These are phyloP conservation scores for Xylaria flabelliformis DNA, from an alignment of 495 filamentous ascomycete genomes.

Conservation along the genomic window DNA sequence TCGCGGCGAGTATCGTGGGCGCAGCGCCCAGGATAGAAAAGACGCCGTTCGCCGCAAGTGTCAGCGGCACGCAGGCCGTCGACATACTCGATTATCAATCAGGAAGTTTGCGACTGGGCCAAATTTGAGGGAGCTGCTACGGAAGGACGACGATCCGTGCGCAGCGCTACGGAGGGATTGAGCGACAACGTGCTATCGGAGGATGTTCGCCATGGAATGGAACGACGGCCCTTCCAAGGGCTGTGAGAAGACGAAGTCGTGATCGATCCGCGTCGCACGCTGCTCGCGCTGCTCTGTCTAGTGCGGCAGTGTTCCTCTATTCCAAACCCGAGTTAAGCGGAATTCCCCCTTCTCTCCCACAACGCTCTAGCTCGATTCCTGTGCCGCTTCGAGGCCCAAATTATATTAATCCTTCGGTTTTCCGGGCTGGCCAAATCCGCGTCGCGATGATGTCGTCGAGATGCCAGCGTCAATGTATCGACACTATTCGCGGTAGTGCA, in stretches of 20 bases:
- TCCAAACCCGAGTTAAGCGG: not conserved
- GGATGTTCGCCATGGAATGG: slow-evolving; percentile 41
- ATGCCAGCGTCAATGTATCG: not conserved
- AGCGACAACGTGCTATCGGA: slow-evolving; percentile 34
- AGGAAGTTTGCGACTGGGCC: not conserved
- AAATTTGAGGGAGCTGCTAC: slow-evolving; percentile 4
- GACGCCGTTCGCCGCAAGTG: slow-evolving; percentile 66
- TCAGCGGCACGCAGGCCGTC: slow-evolving; percentile 63
- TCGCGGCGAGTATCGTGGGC: slow-evolving; percentile 64
- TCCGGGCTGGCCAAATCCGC: not conserved
- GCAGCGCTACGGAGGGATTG: slow-evolving; percentile 22
- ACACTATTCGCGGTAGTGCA: slow-evolving; percentile 21
- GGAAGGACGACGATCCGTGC: slow-evolving; percentile 28
- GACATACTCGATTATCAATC: slow-evolving; percentile 29
- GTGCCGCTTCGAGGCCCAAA: not conserved
- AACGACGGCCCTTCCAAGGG: slow-evolving; percentile 33
- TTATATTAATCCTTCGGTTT: not conserved
- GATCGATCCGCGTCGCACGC: slow-evolving; percentile 21
- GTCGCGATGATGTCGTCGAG: not conserved
- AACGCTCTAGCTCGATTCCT: not conserved
- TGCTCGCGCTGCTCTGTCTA: not conserved
- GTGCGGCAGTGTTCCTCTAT: slow-evolving; percentile 6
- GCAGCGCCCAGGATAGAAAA: slow-evolving; percentile 64
- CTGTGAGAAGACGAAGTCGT: slow-evolving; percentile 29
- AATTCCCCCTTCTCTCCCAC: not conserved